Evolutionary conservation across 495 filamentous ascomycete species (phyloP), one percentile per base, ranked within the genome.

Genomic region (Hypoxylon fuscum): DNA sequence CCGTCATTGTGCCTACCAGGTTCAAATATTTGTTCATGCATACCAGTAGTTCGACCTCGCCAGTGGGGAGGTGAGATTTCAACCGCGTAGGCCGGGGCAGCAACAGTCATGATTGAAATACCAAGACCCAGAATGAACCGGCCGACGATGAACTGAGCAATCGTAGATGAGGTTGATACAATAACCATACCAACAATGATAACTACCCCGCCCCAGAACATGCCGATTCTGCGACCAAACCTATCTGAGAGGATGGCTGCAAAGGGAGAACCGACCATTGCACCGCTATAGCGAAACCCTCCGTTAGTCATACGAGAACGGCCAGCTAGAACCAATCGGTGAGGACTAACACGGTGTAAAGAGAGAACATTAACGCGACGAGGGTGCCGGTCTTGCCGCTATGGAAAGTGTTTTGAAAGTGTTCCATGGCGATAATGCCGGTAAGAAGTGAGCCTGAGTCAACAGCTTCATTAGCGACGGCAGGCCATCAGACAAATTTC

Each of bases 51-150:
- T 20, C 77, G 78, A 11, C 79, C 80, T 50, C 80, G 78, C 77
- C 79, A 81, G 57, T 79, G 75, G 18, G 80, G 80, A 46, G 79
- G 79, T 5, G 79, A 56, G 17, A 81, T 76, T 61, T 83, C 80
- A 34, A 80, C 70, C 4, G 76, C 68, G 61, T 81, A 79, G 18
- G 79, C 73, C 1, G 80, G 80, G 2, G 77, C 79, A 14, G 77
- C 74, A 37, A 79, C 77, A 1, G 79, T 80, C 71, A 80, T 81
- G 65, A 82, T 70, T 35, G 79, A 70, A 31, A 79, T 78, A 1
- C 81, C 82, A 37, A 83, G 66, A 7, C 83, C 76, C 20, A 84
- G 75, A 25, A 86, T 59, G 65, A 84, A 86, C 27, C 78, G 77
- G 69, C 71, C 81, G 35, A 77, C 75, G 31, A 83, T 68, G 51